Percentiles rank a stretch among this genome's conserved stretches.
phyloP scores from a whole-genome alignment of 1,139 yeast species.

The Hyphopichia buzzinii region DNA sequence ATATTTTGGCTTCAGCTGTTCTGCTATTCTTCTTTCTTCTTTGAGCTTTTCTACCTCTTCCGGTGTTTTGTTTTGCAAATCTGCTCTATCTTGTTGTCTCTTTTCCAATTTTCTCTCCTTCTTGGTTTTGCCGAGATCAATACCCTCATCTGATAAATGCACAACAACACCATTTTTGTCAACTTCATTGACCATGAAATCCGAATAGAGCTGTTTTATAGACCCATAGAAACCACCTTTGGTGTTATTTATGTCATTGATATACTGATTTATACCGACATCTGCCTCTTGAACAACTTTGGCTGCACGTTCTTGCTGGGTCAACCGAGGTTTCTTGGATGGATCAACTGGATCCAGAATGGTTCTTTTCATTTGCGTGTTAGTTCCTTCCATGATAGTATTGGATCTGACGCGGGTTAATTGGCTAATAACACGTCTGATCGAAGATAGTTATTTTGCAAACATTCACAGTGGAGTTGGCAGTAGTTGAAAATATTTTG shows the following conservation, averaged over 20 bases:
- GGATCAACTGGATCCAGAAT: conserved; percentile 3
- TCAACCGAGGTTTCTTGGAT: conserved; percentile 8
- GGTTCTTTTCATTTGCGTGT: conserved; percentile 8
- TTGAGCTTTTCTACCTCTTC: conserved; percentile 35
- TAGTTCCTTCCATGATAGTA: conserved; percentile 8
- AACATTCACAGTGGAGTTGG: conserved; percentile 1
- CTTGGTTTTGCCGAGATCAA: conserved; percentile 49
- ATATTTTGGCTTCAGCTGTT: conserved; percentile 33
- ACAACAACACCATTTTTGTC: conserved; percentile 66
- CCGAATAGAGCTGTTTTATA: conserved; percentile 88
- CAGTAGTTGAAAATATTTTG: not conserved
- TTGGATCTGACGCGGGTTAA: conserved; percentile 4
- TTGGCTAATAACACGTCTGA: conserved; percentile 1
- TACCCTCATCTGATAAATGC: conserved; percentile 73
- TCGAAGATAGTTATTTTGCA: conserved; percentile 5
- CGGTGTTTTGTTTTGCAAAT: conserved; percentile 29
- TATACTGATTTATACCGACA: conserved; percentile 80
- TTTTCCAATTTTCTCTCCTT: conserved; percentile 50
- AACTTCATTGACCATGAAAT: conserved; percentile 90
- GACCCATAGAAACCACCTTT: conserved; percentile 71
- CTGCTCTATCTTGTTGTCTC: conserved; percentile 38
- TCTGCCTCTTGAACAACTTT: conserved; percentile 53
- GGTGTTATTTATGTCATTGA: conserved; percentile 41
- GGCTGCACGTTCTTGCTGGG: conserved; percentile 9
- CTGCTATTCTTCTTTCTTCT: conserved; percentile 24